Evolutionary conservation across 75 land plant genomes (phyloP), one percentile per base, ranked within the genome.

Genomic region (Cryptomeria japonica): DNA sequence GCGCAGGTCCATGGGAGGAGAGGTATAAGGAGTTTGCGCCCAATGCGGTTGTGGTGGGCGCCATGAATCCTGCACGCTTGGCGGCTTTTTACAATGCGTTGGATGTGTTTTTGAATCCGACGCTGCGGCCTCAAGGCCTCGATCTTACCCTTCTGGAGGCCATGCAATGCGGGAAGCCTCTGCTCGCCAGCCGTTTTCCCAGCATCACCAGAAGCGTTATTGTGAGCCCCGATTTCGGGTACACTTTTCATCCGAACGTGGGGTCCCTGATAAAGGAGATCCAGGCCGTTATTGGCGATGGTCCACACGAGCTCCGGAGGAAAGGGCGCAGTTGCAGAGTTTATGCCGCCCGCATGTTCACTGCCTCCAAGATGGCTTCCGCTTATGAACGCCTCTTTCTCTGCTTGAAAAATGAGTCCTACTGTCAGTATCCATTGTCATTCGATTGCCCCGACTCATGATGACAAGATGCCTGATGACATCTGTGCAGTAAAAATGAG

Each of bases 71-170:
- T 1, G 15, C 84, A 1, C 87, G 91, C 61, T 91, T 96, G 2
- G 80, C 87, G 3, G 93, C 80, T 0, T 96, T 96, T 83, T 96
- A 94, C 84, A 96, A 96, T 85, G 86, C 97, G 1, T 46, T 96
- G 36, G 96, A 96, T 87, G 86, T 95, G 18, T 96, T 96, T 68
- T 92, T 96, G 28, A 93, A 96, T 37, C 97, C 97, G 1, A 96
- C 97, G 12, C 87, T 96, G 38, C 87, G 97, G 58, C 93, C 96
- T 14, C 96, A 95, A 83, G 95, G 95, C 31, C 94, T 96, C 1
- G 97, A 96, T 82, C 89, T 93, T 28, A 96, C 97, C 2, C 92
- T 96, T 2, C 90, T 96, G 90, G 97, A 96, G 87, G 97, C 96
- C 38, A 96, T 96, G 97, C 91, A 88, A 88, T 94, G 95, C 89